Evolutionary conservation across 1,284 basidiomycete genomes (phyloP).

Genomic region (Ustilago lituana): DNA sequence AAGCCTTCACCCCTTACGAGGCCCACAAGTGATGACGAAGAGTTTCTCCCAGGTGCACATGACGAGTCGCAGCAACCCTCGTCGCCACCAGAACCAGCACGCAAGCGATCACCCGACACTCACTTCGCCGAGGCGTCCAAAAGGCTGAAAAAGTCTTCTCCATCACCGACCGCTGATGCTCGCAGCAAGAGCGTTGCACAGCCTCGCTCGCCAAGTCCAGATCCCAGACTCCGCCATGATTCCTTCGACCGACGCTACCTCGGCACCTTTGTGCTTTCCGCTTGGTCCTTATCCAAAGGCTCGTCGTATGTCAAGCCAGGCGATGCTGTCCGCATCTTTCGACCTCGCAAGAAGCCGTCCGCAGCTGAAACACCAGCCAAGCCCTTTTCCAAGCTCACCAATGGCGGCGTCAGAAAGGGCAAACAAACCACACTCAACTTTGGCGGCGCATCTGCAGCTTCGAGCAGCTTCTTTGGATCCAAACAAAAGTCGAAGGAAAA

Average conservation of each 20-base stretch:
- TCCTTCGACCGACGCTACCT: conserved; percentile 51
- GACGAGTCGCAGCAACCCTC: conserved; percentile 4
- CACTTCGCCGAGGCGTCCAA: background rate
- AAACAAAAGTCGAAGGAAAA: conserved; percentile 49
- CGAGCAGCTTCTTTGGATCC: conserved; percentile 11
- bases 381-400: conserved; percentile 19
- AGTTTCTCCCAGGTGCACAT: conserved; percentile 9
- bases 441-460: conserved; percentile 8
- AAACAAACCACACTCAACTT: conserved; percentile 59
- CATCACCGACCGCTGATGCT: conserved; percentile 6
- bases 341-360: conserved; percentile 46
- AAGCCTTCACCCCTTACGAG: conserved; percentile 5
- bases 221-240: conserved; percentile 43
- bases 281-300: conserved; percentile 64
- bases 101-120: conserved; percentile 1
- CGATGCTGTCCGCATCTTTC: conserved; percentile 55
- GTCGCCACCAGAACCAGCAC: conserved; percentile 7
- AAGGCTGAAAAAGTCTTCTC: conserved; percentile 6
- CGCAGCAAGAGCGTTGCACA: conserved; percentile 2
- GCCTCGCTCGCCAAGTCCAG: conserved; percentile 28
- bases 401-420: conserved; percentile 18
- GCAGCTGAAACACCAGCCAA: conserved; percentile 12
- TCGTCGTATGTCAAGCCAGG: conserved; percentile 56
- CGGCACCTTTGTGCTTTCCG: conserved; percentile 62
- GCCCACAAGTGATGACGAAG: conserved; percentile 23